Percentiles rank a stretch among this genome's conserved stretches.
These are phyloP conservation scores for Skeletonema tropicum DNA, from an alignment of 108 stramenopile genomes.

Conservation along the genomic window DNA sequence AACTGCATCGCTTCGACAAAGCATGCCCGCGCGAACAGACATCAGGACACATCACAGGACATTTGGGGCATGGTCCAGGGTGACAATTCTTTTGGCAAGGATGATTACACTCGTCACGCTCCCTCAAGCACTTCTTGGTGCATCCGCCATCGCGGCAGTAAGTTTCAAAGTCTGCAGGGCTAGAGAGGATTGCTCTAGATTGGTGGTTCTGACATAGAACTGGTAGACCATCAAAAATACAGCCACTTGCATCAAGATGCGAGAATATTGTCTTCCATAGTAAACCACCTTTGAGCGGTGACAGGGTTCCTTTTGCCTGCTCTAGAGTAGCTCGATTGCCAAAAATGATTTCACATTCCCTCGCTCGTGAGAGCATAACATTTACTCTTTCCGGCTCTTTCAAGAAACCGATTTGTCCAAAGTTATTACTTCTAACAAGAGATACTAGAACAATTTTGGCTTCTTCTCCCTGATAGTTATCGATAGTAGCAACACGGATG, in stretches of 20 bases:
- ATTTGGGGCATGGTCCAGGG: neutral
- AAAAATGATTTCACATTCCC: conserved; percentile 44
- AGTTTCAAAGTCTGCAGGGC: neutral
- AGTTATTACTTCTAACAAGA: conserved; percentile 73
- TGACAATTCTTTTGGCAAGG: conserved; percentile 3
- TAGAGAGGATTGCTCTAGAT: neutral
- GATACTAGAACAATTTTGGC: conserved; percentile 78
- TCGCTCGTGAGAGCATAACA: conserved; percentile 85
- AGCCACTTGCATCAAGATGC: neutral
- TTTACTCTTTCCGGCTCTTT: conserved; percentile 81
- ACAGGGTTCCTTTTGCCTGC: neutral
- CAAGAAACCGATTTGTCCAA: conserved; percentile 77
- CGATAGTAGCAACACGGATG: conserved; percentile 42
- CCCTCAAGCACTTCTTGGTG: neutral
- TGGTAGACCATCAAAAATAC: neutral
- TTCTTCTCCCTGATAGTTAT: conserved; percentile 92
- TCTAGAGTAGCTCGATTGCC: conserved; percentile 36
- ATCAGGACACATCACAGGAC: neutral
- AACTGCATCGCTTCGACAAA: neutral
- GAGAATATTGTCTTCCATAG: neutral
- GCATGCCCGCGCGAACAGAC: neutral
- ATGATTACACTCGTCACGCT: neutral
- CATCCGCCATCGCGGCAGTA: conserved; percentile 1
- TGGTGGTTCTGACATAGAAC: neutral
- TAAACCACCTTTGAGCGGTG: neutral